These are phyloP conservation scores for Phialophora tarda DNA, from an alignment of 2,329 filamentous ascomycete genomes.

Conservation along the genomic window DNA sequence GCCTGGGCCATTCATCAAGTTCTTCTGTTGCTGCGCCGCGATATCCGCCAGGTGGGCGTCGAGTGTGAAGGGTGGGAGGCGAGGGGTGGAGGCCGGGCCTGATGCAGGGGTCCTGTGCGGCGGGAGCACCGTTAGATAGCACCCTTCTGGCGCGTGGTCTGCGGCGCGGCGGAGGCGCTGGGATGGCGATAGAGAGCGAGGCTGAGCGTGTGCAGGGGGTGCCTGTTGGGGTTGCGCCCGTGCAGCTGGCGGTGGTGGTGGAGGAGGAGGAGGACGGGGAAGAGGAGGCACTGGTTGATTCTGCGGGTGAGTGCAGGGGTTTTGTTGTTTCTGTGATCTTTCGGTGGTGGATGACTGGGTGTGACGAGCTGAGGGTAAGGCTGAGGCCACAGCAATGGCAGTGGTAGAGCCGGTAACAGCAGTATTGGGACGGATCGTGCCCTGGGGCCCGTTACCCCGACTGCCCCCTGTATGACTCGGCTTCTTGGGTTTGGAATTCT, in stretches of 20 bases:
- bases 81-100: too few species aligned
- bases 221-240: neutral
- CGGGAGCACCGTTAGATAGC: neutral
- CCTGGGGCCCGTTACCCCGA: neutral
- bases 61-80: neutral
- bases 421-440: neutral
- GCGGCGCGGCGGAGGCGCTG: neutral
- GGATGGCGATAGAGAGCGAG: neutral
- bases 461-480: too few species aligned
- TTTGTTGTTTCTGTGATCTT: neutral
- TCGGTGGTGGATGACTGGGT: neutral
- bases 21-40: neutral
- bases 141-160: neutral
- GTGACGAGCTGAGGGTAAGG: neutral
- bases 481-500: neutral
- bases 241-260: neutral
- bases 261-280: neutral
- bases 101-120: neutral
- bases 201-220: neutral
- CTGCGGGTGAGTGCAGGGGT: too few species aligned
- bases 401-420: neutral
- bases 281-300: neutral
- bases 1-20: neutral
- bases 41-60: neutral
- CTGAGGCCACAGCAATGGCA: neutral